Percentiles rank a stretch among this genome's conserved stretches.
Evolutionary conservation across 805 yeast genomes (phyloP).

Genomic region (Barnettozyma populi): DNA sequence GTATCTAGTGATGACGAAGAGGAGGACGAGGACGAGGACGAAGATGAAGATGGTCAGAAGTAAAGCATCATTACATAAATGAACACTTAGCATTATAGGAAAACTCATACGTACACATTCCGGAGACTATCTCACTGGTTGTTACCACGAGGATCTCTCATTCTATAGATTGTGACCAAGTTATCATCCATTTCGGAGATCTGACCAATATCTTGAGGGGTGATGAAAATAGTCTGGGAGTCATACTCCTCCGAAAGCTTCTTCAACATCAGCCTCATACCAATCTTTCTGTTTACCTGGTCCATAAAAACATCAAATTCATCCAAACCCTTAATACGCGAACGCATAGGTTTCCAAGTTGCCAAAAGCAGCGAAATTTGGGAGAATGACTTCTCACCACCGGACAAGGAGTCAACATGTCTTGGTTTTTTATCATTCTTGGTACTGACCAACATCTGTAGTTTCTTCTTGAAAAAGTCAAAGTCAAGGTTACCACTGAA

Average conservation of each 20-base stretch:
- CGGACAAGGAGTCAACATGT: conserved; percentile 79
- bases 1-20: conserved; percentile 69
- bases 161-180: conserved; percentile 59
- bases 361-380: conserved; percentile 85
- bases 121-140: neutral
- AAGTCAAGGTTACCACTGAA: conserved; percentile 70
- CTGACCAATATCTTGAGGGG: conserved; percentile 82
- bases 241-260: conserved; percentile 59
- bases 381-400: conserved; percentile 94
- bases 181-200: conserved; percentile 57
- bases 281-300: conserved; percentile 76
- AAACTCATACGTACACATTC: neutral
- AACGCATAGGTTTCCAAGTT: conserved; percentile 90
- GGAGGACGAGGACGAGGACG: conserved; percentile 61
- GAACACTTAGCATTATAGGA: neutral
- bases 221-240: conserved; percentile 85
- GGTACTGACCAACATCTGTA: conserved; percentile 58
- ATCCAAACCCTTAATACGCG: conserved; percentile 83
- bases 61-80: neutral
- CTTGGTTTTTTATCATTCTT: conserved; percentile 53
- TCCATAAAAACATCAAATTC: conserved; percentile 99
- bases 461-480: conserved; percentile 44
- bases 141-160: conserved; percentile 35
- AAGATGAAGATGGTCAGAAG: conserved; percentile 43
- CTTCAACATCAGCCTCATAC: conserved; percentile 66